These are phyloP conservation scores for Gautieria morchelliformis DNA, from an alignment of 768 basidiomycete genomes.

Conservation along the genomic window DNA sequence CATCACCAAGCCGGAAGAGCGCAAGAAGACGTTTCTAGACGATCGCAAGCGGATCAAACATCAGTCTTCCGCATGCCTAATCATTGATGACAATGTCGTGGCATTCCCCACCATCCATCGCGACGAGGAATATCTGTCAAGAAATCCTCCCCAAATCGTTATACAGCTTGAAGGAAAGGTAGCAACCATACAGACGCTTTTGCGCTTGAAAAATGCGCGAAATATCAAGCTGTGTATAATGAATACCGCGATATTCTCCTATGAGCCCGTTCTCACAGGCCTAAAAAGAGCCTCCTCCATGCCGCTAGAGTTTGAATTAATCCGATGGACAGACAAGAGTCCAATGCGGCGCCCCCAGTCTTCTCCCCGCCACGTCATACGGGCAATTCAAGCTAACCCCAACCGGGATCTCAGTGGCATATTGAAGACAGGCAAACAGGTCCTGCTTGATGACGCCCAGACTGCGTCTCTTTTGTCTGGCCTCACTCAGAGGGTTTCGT, in stretches of 20 bases:
- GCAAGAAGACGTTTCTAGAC: constrained; percentile 28
- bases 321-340: constrained; percentile 27
- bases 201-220: constrained; percentile 26
- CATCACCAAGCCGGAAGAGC: constrained; percentile 22
- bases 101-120: constrained; percentile 46
- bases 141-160: constrained; percentile 26
- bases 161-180: constrained; percentile 42
- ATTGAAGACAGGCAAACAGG: constrained; percentile 23
- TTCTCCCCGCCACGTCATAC: constrained; percentile 18
- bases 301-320: no score
- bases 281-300: no score
- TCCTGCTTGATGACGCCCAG: constrained; percentile 46
- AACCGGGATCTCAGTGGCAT: constrained; percentile 26
- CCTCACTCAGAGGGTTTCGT: constrained; percentile 43
- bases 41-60: constrained; percentile 37
- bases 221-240: constrained; percentile 41
- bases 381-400: constrained; percentile 22
- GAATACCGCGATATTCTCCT: constrained; percentile 53
- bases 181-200: constrained; percentile 27
- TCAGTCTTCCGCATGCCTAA: constrained; percentile 43
- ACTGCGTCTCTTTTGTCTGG: constrained; percentile 35
- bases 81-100: constrained; percentile 38
- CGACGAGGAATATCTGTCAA: constrained; percentile 41
- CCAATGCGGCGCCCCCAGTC: constrained; percentile 26
- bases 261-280: constrained; percentile 49